phyloP scores from a whole-genome alignment of 139 green algal genomes.

The Auxenochlorella pyrenoidosa region DNA sequence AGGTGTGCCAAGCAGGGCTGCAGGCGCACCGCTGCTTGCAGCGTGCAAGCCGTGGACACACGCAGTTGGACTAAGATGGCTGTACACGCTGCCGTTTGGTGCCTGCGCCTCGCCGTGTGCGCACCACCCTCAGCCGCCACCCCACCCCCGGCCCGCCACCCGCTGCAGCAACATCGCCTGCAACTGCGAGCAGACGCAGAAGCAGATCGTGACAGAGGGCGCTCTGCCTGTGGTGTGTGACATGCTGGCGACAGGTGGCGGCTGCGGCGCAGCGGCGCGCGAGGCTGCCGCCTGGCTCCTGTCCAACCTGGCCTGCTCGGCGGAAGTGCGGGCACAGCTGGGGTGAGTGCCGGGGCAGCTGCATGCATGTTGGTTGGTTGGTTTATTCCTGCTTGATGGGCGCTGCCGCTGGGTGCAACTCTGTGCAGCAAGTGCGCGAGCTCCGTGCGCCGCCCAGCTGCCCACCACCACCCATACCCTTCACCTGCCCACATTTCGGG shows the following conservation, averaged over 20 bases:
- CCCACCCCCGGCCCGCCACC: background rate
- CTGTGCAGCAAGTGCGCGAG: background rate
- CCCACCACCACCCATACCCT: background rate
- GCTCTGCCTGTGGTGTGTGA: conserved; percentile 23
- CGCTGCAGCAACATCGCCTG: conserved; percentile 37
- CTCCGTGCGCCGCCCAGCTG: too few species aligned
- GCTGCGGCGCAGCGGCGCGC: background rate
- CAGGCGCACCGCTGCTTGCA: too few species aligned
- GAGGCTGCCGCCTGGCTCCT: conserved; percentile 41
- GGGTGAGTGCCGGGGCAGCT: background rate
- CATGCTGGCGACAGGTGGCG: background rate
- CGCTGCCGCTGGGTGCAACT: background rate
- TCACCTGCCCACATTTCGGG: background rate
- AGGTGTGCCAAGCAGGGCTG: background rate
- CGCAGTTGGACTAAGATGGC: too few species aligned
- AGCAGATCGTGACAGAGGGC: conserved; percentile 10
- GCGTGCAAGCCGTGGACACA: too few species aligned
- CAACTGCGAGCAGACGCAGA: conserved; percentile 44
- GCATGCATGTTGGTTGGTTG: background rate
- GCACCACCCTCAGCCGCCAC: background rate
- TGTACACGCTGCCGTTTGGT: background rate
- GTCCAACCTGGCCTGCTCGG: conserved; percentile 34
- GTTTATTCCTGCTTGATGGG: background rate
- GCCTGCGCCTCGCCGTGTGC: background rate
- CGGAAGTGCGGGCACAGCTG: conserved; percentile 2